Conservation (phyloP, 768 basidiomycete species). For the Punctularia strigosozonata region DNA sequence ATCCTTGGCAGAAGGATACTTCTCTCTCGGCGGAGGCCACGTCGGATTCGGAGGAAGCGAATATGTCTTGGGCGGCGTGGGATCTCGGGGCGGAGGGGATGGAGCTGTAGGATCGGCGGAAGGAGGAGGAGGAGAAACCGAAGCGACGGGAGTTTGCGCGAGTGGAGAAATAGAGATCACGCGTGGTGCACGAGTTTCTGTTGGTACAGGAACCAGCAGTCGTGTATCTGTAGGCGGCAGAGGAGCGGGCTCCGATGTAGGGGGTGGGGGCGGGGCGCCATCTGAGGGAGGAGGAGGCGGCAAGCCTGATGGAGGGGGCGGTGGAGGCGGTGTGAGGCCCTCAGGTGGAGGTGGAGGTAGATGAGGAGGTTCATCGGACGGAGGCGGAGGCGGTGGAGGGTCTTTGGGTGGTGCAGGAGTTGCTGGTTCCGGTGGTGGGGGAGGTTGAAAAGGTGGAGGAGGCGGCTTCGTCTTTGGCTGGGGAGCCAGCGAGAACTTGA, state of each 20-base stretch:
- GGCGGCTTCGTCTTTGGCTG: too few species aligned
- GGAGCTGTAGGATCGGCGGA: slow-evolving; percentile 11
- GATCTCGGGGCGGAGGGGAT: slow-evolving; percentile 17
- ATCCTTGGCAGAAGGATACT: slow-evolving; percentile 33
- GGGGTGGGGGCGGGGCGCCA: slow-evolving; percentile 14
- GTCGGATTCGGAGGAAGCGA: slow-evolving; percentile 32
- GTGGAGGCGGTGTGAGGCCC: slow-evolving; percentile 16
- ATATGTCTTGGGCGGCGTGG: slow-evolving; percentile 21
- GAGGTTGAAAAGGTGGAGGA: slow-evolving; percentile 9
- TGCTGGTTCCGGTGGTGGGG: slow-evolving; percentile 14
- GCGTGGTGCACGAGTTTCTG: slow-evolving; percentile 9
- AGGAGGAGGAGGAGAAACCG: slow-evolving; percentile 11
- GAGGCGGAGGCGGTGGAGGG: slow-evolving; percentile 21
- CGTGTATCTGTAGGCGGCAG: slow-evolving; percentile 12
- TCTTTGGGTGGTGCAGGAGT: slow-evolving; percentile 14
- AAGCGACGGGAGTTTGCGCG: too few species aligned
- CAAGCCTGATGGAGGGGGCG: slow-evolving; percentile 17
- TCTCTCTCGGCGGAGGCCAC: slow-evolving; percentile 45
- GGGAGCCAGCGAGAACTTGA: too few species aligned
- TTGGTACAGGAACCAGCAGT: slow-evolving; percentile 13
- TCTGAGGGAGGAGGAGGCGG: slow-evolving; percentile 17
- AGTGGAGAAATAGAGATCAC: too few species aligned
- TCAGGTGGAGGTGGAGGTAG: slow-evolving; percentile 16
- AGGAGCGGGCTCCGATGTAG: slow-evolving; percentile 13
- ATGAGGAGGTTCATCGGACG: slow-evolving; percentile 15